A percentile compares a stretch with the other conserved stretches of the same genome.
Evolutionary conservation across 2,329 filamentous ascomycete genomes (phyloP).

Genomic region (Aquanectria penicillioides): DNA sequence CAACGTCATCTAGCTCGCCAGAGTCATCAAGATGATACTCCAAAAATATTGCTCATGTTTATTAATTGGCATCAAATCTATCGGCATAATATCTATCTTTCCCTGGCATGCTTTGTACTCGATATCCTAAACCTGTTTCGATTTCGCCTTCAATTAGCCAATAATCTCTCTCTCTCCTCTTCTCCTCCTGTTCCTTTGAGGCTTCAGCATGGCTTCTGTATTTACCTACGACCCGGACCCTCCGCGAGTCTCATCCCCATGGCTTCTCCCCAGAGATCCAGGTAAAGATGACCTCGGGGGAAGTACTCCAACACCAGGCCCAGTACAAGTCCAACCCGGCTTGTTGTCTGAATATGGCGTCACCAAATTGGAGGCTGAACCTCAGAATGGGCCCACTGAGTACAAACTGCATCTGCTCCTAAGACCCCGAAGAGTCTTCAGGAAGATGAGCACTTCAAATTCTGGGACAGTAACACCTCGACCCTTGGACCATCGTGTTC

Average conservation of each 20-base stretch:
- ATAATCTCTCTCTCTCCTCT: conserved; percentile 55
- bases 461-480: conserved; percentile 9
- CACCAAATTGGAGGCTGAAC: conserved; percentile 85
- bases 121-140: conserved; percentile 31
- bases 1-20: conserved; percentile 18
- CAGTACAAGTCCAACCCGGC: conserved; percentile 46
- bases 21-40: conserved; percentile 39
- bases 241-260: conserved; percentile 88
- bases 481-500: conserved; percentile 9
- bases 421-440: conserved; percentile 79
- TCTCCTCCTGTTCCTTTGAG: not conserved
- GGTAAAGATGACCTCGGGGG: conserved; percentile 48
- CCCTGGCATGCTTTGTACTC: conserved; percentile 22
- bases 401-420: conserved; percentile 95
- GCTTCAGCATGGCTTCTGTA: conserved; percentile 82
- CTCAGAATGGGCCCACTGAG: conserved; percentile 92
- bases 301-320: conserved; percentile 31
- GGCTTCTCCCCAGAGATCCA: conserved; percentile 71
- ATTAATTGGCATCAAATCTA: conserved; percentile 26
- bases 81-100: conserved; percentile 17
- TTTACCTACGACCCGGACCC: conserved; percentile 95
- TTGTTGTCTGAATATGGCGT: conserved; percentile 71
- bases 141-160: not conserved
- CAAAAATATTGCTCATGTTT: conserved; percentile 28
- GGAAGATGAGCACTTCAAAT: conserved; percentile 70